Conservation (phyloP, 148 eudicot genomes). For the Rhododendron ovatum region DNA sequence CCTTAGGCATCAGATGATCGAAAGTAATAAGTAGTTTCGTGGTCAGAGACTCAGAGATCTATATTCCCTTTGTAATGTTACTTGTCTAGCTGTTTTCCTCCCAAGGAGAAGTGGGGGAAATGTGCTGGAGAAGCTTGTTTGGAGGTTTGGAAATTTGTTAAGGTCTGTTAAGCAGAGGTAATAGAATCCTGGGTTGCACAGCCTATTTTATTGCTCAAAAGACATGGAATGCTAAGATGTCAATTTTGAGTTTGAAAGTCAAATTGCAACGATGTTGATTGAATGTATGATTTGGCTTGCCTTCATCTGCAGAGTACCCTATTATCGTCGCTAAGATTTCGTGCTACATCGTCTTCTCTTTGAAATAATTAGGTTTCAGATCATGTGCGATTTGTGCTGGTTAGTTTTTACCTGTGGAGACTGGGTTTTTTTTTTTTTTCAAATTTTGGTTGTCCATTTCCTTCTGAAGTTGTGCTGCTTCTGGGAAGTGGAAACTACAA, state of each 20-base stretch:
- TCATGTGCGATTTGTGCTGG: not conserved
- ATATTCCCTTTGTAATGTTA: not conserved
- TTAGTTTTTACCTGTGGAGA: not conserved
- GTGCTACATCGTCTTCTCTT: not conserved
- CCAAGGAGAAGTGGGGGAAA: not conserved
- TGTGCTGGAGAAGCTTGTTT: not conserved
- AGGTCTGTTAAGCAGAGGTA: not conserved
- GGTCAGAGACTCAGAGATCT: not conserved
- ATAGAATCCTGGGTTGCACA: not conserved
- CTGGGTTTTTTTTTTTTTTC: not conserved
- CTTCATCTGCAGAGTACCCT: not conserved
- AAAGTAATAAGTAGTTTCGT: not conserved
- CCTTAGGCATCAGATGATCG: conserved; percentile 55
- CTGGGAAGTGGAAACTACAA: not conserved
- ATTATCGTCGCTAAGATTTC: not conserved
- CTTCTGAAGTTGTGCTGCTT: not conserved
- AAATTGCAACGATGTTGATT: not conserved
- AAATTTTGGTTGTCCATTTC: not conserved
- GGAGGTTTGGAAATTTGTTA: not conserved
- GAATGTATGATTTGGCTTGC: not conserved
- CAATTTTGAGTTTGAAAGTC: not conserved
- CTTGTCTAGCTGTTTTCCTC: not conserved
- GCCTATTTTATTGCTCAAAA: not conserved
- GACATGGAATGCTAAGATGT: not conserved
- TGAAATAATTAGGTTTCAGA: not conserved